A percentile compares a stretch with the other conserved stretches of the same genome.
phyloP scores from a whole-genome alignment of 306 rosid genomes.

The Prunus fruticosa region DNA sequence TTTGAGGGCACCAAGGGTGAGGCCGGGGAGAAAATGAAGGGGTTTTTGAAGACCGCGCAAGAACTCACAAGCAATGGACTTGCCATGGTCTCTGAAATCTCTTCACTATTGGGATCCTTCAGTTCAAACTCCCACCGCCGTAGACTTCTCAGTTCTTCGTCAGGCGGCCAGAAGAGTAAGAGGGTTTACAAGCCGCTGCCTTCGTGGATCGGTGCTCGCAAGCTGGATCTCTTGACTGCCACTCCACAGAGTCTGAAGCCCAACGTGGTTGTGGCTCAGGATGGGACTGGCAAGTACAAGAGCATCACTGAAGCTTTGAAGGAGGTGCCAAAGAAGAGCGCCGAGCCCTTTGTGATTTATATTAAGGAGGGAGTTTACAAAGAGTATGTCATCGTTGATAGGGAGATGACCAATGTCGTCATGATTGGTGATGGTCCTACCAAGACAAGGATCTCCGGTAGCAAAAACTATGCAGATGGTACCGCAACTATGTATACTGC shows the following conservation, averaged over 20 bases:
- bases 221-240: slow-evolving; percentile 32
- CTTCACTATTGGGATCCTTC: background rate
- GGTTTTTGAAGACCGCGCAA: slow-evolving; percentile 30
- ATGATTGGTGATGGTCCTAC: slow-evolving; percentile 82
- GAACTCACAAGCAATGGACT: slow-evolving; percentile 59
- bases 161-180: background rate
- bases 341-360: slow-evolving; percentile 53
- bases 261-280: slow-evolving; percentile 64
- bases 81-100: slow-evolving; percentile 43
- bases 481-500: slow-evolving; percentile 46
- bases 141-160: background rate
- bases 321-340: slow-evolving; percentile 36
- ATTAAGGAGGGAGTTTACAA: slow-evolving; percentile 60
- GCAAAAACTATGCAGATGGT: slow-evolving; percentile 41
- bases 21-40: slow-evolving; percentile 46
- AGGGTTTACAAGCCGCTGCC: slow-evolving; percentile 16
- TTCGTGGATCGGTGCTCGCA: slow-evolving; percentile 35
- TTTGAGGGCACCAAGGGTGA: slow-evolving; percentile 48
- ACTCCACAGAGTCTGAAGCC: slow-evolving; percentile 20
- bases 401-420: slow-evolving; percentile 36
- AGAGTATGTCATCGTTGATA: slow-evolving; percentile 33
- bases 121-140: slow-evolving; percentile 5
- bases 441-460: slow-evolving; percentile 51
- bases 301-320: slow-evolving; percentile 54
- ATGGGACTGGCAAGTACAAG: slow-evolving; percentile 58